Evolutionary conservation across 2,329 filamentous ascomycete genomes (phyloP).

Genomic region (Aspergillus sp.): DNA sequence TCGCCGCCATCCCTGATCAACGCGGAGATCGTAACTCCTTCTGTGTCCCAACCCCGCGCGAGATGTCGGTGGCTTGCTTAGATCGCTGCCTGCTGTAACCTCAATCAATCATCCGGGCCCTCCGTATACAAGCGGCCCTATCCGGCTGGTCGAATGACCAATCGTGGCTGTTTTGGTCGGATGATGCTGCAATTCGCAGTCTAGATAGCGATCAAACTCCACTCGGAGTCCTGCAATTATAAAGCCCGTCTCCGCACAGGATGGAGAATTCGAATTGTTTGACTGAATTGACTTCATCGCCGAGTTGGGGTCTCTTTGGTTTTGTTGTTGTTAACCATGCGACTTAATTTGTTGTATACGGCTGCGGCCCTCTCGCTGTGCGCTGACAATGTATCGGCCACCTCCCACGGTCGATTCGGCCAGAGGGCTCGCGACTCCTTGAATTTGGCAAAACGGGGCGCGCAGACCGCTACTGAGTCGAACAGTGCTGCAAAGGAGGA

Average conservation of each 20-base stretch:
- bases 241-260: neutral
- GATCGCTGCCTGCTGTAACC: neutral
- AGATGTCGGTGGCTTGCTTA: neutral
- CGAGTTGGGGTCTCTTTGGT: neutral
- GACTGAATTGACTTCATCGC: neutral
- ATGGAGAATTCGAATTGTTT: neutral
- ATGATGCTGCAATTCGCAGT: neutral
- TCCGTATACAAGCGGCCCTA: neutral
- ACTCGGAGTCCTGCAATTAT: neutral
- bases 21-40: neutral
- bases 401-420: conserved; percentile 27
- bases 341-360: conserved; percentile 26
- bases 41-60: neutral
- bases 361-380: conserved; percentile 23
- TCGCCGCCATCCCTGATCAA: neutral
- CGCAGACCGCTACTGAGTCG: conserved; percentile 14
- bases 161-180: neutral
- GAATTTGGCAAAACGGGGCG: conserved; percentile 21
- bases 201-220: neutral
- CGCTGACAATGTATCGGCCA: conserved; percentile 19
- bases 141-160: no score
- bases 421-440: conserved; percentile 23
- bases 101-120: neutral
- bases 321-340: conserved; percentile 18
- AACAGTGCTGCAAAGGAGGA: conserved; percentile 17